Evolutionary conservation across 495 filamentous ascomycete species (phyloP).

Genomic region (Penicillium cinerascens): DNA sequence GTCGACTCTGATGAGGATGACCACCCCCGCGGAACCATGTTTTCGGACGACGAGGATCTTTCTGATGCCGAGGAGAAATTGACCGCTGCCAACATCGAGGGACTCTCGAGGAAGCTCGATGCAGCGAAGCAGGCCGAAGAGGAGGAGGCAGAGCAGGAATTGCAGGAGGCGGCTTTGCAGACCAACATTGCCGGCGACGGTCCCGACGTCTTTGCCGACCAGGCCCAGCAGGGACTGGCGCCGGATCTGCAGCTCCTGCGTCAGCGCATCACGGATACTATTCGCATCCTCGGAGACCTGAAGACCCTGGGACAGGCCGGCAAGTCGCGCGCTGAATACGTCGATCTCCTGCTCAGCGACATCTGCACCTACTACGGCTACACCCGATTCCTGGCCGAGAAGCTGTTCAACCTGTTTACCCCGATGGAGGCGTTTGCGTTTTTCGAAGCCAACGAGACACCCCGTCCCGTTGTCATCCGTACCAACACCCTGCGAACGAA

Average conservation of each 20-base stretch:
- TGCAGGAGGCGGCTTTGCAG: slow-evolving; percentile 86
- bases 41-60: slow-evolving; percentile 92
- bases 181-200: slow-evolving; percentile 89
- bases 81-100: slow-evolving; percentile 94
- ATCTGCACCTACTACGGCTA: slow-evolving; percentile 94
- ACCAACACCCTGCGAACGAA: slow-evolving; percentile 95
- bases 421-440: slow-evolving; percentile 95
- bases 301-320: slow-evolving; percentile 71
- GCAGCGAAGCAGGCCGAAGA: slow-evolving; percentile 62
- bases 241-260: slow-evolving; percentile 88
- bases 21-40: slow-evolving; percentile 59
- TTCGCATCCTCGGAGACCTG: slow-evolving; percentile 87
- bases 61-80: slow-evolving; percentile 86
- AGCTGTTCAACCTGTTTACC: slow-evolving; percentile 85
- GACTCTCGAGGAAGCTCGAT: slow-evolving; percentile 79
- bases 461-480: slow-evolving; percentile 81
- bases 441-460: slow-evolving; percentile 96
- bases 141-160: slow-evolving; percentile 59
- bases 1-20: slow-evolving; percentile 72
- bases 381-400: slow-evolving; percentile 76
- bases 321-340: slow-evolving; percentile 82
- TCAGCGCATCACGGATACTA: slow-evolving; percentile 86
- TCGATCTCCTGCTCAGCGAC: slow-evolving; percentile 79
- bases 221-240: slow-evolving; percentile 59
- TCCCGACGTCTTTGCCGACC: slow-evolving; percentile 66